Percentiles rank a stretch among this genome's conserved stretches.
Evolutionary conservation across 495 filamentous ascomycete genomes (phyloP).

Genomic region (Tetracladium marchalianum): DNA sequence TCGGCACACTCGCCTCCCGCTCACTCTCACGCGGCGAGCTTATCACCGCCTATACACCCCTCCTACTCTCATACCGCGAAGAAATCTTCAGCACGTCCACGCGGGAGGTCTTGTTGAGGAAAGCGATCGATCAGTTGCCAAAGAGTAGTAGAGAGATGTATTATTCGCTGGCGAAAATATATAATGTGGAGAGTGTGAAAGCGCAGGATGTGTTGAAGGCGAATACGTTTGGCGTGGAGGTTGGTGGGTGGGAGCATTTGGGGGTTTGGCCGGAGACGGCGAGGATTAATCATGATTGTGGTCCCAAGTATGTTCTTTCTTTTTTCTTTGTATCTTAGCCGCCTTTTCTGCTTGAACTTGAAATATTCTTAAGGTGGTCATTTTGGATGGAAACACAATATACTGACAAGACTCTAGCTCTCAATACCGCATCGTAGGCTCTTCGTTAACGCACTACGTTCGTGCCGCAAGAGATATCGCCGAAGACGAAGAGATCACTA

Average conservation of each 20-base stretch:
- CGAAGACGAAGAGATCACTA: conserved; percentile 13
- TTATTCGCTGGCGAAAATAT: conserved; percentile 7
- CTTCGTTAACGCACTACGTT: conserved; percentile 6
- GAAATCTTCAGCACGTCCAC: conserved; percentile 5
- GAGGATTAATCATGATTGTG: conserved; percentile 16
- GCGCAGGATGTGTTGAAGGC: conserved; percentile 3
- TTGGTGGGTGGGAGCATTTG: conserved; percentile 11
- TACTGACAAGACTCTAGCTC: not conserved
- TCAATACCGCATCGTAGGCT: not conserved
- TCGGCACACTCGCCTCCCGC: conserved; percentile 8
- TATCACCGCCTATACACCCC: conserved; percentile 3
- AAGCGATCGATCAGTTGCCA: conserved; percentile 9
- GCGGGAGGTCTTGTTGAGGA: conserved; percentile 3
- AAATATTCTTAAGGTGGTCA: no score
- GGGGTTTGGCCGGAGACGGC: conserved; percentile 15
- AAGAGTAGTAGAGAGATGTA: not conserved
- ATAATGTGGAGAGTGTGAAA: not conserved
- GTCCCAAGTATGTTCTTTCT: conserved; percentile 4
- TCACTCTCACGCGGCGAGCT: conserved; percentile 6
- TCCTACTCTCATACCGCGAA: conserved; percentile 3
- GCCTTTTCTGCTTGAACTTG: no score
- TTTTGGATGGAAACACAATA: conserved; percentile 11
- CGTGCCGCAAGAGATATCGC: conserved; percentile 12
- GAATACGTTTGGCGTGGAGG: conserved; percentile 13
- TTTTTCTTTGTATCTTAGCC: no score